Percentiles rank a stretch among this genome's conserved stretches.
phyloP scores from a whole-genome alignment of 495 filamentous ascomycete species.

The Trichoderma orchidacearum region DNA sequence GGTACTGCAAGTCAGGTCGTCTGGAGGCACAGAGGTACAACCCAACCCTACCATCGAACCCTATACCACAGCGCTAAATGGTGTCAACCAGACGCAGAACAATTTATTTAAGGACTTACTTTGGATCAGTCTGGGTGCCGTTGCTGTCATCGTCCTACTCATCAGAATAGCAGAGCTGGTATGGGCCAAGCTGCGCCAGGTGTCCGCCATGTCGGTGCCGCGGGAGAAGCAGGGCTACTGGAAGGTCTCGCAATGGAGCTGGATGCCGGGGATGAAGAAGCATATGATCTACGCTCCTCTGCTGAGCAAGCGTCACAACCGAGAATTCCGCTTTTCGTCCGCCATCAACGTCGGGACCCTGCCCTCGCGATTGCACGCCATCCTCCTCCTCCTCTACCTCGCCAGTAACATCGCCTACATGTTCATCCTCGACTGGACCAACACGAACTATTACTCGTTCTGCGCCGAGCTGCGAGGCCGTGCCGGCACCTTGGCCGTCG shows the following conservation, averaged over 20 bases:
- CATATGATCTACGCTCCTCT: slow-evolving; percentile 77
- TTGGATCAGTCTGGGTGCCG: slow-evolving; percentile 35
- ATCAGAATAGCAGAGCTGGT: slow-evolving; percentile 29
- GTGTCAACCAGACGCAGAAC: slow-evolving; percentile 36
- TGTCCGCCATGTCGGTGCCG: slow-evolving; percentile 31
- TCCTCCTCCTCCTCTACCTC: slow-evolving; percentile 54
- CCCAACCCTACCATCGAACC: slow-evolving; percentile 27
- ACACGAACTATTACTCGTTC: slow-evolving; percentile 36
- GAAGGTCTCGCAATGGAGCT: slow-evolving; percentile 28
- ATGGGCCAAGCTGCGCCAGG: slow-evolving; percentile 30
- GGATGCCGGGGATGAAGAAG: slow-evolving; percentile 54
- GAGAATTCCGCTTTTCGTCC: slow-evolving; percentile 64
- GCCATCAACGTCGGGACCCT: slow-evolving; percentile 75
- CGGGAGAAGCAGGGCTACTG: slow-evolving; percentile 33
- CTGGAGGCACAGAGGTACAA: slow-evolving; percentile 1
- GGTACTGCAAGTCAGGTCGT: background rate
- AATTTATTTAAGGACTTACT: slow-evolving; percentile 29
- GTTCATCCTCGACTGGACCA: slow-evolving; percentile 44
- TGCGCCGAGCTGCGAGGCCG: slow-evolving; percentile 58
- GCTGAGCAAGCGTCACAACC: slow-evolving; percentile 69
- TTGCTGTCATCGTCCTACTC: slow-evolving; percentile 28
- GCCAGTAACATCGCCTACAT: slow-evolving; percentile 52
- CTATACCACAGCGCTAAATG: slow-evolving; percentile 33
- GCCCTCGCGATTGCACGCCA: slow-evolving; percentile 67
- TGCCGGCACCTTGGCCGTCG: slow-evolving; percentile 64